phyloP scores from a whole-genome alignment of 2,329 filamentous ascomycete species.

The Biscogniauxia marginata region DNA sequence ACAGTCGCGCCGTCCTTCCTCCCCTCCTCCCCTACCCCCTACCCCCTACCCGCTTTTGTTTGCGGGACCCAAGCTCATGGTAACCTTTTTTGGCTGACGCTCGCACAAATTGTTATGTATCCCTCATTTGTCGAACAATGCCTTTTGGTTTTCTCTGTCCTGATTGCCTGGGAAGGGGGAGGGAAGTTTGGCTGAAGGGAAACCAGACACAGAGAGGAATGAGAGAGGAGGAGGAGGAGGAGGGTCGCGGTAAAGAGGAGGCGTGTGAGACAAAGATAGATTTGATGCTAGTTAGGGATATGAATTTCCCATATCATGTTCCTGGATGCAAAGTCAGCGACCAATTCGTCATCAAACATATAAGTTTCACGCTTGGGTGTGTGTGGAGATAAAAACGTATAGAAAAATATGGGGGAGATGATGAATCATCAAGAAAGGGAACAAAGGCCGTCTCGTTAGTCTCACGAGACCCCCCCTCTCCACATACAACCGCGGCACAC shows the following conservation, averaged over 20 bases:
- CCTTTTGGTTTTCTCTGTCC: too few species aligned
- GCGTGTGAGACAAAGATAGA: not conserved
- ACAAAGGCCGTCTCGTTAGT: not conserved
- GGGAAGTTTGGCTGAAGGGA: too few species aligned
- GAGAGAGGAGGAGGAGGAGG: not conserved
- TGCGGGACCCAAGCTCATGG: too few species aligned
- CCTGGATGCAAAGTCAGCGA: constrained; percentile 39
- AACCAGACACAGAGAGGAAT: not conserved
- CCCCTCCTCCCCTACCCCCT: not conserved
- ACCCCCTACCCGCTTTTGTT: not conserved
- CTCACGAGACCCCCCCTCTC: not conserved
- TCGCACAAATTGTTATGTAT: too few species aligned
- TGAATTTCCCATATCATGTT: constrained; percentile 66
- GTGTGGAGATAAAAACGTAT: not conserved
- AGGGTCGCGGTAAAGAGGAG: constrained; percentile 2
- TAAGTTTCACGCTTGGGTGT: constrained; percentile 1
- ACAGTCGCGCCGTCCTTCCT: not conserved
- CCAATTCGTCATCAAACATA: constrained; percentile 2
- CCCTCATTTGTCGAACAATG: too few species aligned
- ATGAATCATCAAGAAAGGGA: not conserved
- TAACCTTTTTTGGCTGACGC: too few species aligned
- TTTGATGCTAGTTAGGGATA: constrained; percentile 39
- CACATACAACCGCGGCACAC: not conserved
- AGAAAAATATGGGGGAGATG: not conserved
- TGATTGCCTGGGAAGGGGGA: too few species aligned